Evolutionary conservation across 2,329 filamentous ascomycete species (phyloP).

Genomic region (Pseudogymnoascus sp.): DNA sequence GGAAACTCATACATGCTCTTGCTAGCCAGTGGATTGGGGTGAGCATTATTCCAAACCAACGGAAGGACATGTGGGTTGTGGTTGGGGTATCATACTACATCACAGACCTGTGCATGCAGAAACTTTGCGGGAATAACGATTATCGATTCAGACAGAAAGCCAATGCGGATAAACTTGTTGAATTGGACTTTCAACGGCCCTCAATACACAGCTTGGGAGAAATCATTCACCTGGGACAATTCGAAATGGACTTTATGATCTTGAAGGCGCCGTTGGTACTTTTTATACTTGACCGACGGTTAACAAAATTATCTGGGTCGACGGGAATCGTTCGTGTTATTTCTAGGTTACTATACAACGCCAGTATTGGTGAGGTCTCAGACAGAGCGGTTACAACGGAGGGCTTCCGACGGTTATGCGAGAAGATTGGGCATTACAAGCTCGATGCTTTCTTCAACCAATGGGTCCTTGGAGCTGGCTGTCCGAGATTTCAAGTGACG

Average conservation of each 20-base stretch:
- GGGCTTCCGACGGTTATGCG: constrained; percentile 73
- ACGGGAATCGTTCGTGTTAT: constrained; percentile 79
- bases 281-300: constrained; percentile 84
- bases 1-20: constrained; percentile 72
- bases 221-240: constrained; percentile 68
- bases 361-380: constrained; percentile 69
- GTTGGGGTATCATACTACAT: constrained; percentile 90
- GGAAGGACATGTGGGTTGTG: constrained; percentile 78
- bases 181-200: constrained; percentile 72
- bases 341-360: constrained; percentile 75
- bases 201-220: constrained; percentile 75
- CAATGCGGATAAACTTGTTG: constrained; percentile 71
- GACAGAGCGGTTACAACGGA: constrained; percentile 63
- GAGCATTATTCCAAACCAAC: constrained; percentile 76
- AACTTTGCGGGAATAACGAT: constrained; percentile 88
- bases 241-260: constrained; percentile 83
- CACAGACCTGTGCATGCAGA: constrained; percentile 85
- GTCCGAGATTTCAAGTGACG: constrained; percentile 75
- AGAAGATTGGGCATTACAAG: constrained; percentile 79
- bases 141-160: constrained; percentile 85
- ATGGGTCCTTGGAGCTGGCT: constrained; percentile 84
- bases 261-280: constrained; percentile 86
- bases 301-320: constrained; percentile 81
- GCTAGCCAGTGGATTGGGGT: constrained; percentile 93
- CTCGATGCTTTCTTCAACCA: constrained; percentile 89